Evolutionary conservation across 805 yeast species (phyloP), one percentile per base, ranked within the genome.

Genomic region (Saccharomyces kudriavzevii): DNA sequence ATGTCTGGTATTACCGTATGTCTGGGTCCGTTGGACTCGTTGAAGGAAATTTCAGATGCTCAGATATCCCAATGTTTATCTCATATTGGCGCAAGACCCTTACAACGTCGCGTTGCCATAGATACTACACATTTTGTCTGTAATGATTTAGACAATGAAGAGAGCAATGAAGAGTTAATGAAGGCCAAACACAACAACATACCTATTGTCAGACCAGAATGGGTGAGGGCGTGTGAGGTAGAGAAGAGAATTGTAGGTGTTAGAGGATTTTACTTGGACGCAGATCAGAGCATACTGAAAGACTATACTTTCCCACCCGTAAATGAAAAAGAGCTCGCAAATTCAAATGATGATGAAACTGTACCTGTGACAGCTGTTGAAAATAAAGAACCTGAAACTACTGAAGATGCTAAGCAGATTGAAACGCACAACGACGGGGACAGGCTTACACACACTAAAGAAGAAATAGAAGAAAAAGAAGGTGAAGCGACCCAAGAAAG

Each of bases 121-220:
- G 97, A 92, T 64, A 94, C 99, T 0, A 94, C 99, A 1, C 99
- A 94, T 69, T 94, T 86, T 64, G 76, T 94, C n/a, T 77, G 84
- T 17, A 67, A 68, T 50, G 70, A 67, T 45, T 25, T 49, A 3
- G 70, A 66, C 45, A 60, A 64, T 48, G 64, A 62, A 10, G 67
- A 63, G 10, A 63, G 60, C 30, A 70, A 68, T 56, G 62, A 57
- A 22, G 91, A 88, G 69, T 87, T 81, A 73, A 76, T 83, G 57
- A 85, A 82, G 66, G 99, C 98, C 1, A 77, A 79, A 56, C 90
- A 85, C 51, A 80, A 82, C 74, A 94, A 90, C 66, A 89, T 94
- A 53, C 99, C 99, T 1, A 81, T 94, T 43, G 91, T 94, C 27
- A 80, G 96, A 68, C 98, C 99, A 0, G 97, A 94, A 68, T 94